phyloP scores from a whole-genome alignment of 1,284 basidiomycete species.

The Sporisorium reilianum region DNA sequence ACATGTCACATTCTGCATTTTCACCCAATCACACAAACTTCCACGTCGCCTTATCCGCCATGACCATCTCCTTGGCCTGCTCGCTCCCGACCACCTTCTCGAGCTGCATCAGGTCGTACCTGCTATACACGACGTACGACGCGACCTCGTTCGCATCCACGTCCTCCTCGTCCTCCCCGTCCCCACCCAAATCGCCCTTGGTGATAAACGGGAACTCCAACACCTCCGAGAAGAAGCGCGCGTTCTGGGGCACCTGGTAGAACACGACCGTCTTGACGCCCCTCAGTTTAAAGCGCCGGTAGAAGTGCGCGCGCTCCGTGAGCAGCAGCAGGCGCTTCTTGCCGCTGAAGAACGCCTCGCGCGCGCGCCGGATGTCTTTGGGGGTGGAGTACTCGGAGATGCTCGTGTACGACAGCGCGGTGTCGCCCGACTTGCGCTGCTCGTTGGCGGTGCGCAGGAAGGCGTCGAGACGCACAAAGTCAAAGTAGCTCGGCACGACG shows the following conservation, averaged over 20 bases:
- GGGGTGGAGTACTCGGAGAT: conserved; percentile 96
- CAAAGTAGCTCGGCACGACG: conserved; percentile 94
- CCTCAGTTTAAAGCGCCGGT: conserved; percentile 78
- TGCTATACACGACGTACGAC: conserved; percentile 78
- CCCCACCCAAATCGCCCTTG: conserved; percentile 21
- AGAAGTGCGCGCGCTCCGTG: conserved; percentile 98
- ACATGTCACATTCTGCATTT: neutral
- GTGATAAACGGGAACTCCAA: conserved; percentile 84
- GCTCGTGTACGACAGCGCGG: conserved; percentile 75
- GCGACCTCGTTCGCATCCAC: conserved; percentile 78
- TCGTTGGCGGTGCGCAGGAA: conserved; percentile 75
- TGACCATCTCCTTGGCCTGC: conserved; percentile 59
- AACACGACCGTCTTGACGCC: conserved; percentile 93
- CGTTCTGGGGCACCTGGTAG: conserved; percentile 89
- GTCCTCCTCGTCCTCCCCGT: conserved; percentile 70
- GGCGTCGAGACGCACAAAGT: conserved; percentile 92
- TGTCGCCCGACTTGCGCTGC: conserved; percentile 64
- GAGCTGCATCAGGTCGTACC: conserved; percentile 86
- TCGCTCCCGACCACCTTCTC: conserved; percentile 78
- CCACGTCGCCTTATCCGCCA: conserved; percentile 51
- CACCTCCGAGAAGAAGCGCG: conserved; percentile 90
- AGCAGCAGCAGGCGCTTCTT: conserved; percentile 88
- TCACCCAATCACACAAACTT: conserved; percentile 51
- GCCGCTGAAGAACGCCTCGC: conserved; percentile 91
- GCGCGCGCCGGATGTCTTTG: conserved; percentile 90